Base-by-base conservation (phyloP, 2,329 filamentous ascomycete species). In the Xylaria sp. region DNA sequence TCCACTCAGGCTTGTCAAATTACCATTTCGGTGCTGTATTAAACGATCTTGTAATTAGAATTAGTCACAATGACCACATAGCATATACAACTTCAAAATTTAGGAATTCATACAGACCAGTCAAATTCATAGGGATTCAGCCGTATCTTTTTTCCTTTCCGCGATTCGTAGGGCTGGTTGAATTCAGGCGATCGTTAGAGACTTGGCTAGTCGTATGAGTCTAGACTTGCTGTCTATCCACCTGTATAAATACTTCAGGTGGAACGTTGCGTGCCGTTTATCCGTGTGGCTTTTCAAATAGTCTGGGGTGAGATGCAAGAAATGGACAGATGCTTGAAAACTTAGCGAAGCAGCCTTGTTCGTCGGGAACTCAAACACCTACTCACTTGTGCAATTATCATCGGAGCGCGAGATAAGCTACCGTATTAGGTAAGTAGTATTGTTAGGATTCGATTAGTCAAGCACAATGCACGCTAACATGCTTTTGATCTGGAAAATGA, bases 241-340 rank as follows among this genome's bases (percentile, higher is more conserved):
- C 1, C 23, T 20, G 26, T 15, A 4, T 49, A 44, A 28, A 28
- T 57, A 49, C n/a, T 44, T 11, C 20, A 31, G 23, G 60, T 57
- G 33, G 36, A 58, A 62, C 51, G 42, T 58, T 58, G 57, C 33
- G 38, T 62, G n/a, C 11, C 38, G 6, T 28, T 42, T 11, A 31
- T 23, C 15, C n/a, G 11, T 38, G 54, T 58, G 38, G 6, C 13
- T 58, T 23, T 5, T 58, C 3, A 10, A 38, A 42, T 57, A 11
- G 15, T 11, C 9, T 15, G 6, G 36, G 1, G 17, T 3, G 11
- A 7, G 11, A 42, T 28, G 20, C 13, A 26, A 58, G 20, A 11
- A 42, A 20, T 56, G 6, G 33, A 40, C 15, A 44, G 38, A 31
- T 54, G 28, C 20, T 26, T 15, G 20, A 33, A 53, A n/a, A 33